Conservation (phyloP, 225 moss, liverwort and hornwort genomes). For the Sphagnum tenellum region DNA sequence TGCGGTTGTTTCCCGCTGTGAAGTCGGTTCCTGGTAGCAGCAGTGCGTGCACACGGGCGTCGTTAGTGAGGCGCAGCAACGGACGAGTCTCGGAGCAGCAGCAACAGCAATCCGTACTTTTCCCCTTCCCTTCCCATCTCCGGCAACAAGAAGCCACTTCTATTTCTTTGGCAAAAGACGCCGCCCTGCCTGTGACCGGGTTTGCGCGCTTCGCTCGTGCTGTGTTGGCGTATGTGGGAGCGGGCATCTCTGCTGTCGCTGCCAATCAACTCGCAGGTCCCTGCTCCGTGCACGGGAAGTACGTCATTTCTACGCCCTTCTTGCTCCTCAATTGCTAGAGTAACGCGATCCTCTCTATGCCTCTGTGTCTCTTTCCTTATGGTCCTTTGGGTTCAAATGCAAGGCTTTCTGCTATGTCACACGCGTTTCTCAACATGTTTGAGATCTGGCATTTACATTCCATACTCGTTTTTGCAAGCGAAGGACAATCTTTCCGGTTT, state of each 20-base stretch:
- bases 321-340: too few relatives aligned
- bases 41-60: constrained; percentile 1
- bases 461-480: too few relatives aligned
- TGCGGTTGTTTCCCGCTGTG: constrained; percentile 36
- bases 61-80: constrained; percentile 1
- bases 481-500: too few relatives aligned
- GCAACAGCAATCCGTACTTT: background rate
- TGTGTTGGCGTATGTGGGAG: constrained; percentile 39
- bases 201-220: constrained; percentile 37
- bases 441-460: too few relatives aligned
- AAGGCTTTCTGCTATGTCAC: too few relatives aligned
- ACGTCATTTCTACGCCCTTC: constrained; percentile 1
- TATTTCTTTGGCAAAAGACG: background rate
- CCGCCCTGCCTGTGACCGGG: constrained; percentile 7
- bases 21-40: constrained; percentile 20
- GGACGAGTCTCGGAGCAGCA: background rate
- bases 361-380: too few relatives aligned
- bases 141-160: constrained; percentile 14
- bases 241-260: constrained; percentile 30
- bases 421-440: too few relatives aligned
- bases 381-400: too few relatives aligned
- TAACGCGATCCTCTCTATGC: too few relatives aligned
- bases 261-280: constrained; percentile 23
- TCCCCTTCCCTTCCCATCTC: constrained; percentile 8
- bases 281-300: constrained; percentile 32